Percentiles rank a stretch among this genome's conserved stretches.
Evolutionary conservation across 2,329 filamentous ascomycete species (phyloP).

Genomic region (Xylaria sp.): DNA sequence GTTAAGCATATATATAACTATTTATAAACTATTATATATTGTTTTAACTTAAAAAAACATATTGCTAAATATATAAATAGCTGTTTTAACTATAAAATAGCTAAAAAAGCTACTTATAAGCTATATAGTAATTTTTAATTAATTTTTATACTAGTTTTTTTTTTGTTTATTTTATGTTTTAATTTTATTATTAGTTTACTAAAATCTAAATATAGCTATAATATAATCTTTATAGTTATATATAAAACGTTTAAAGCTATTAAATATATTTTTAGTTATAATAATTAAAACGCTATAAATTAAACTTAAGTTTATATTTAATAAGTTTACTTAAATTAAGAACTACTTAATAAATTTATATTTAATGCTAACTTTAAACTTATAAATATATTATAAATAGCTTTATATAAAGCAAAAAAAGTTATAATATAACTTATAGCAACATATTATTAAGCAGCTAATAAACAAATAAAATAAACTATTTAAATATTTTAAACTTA

Average conservation of each 20-base stretch:
- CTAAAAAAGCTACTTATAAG: neutral
- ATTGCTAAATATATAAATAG: neutral
- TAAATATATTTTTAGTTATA: neutral
- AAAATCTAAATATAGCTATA: neutral
- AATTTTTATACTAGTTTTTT: neutral
- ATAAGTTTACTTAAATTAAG: constrained; percentile 4
- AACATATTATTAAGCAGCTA: neutral
- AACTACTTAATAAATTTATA: neutral
- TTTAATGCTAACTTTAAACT: constrained; percentile 7
- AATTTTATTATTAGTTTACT: constrained; percentile 2
- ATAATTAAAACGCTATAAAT: neutral
- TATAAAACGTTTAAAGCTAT: constrained; percentile 8
- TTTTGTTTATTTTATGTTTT: neutral
- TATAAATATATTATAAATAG: neutral
- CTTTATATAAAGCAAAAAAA: neutral
- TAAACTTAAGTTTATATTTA: neutral
- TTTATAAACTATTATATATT: constrained; percentile 2
- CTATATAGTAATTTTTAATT: neutral
- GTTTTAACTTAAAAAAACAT: neutral
- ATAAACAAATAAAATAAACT: too few relatives aligned
- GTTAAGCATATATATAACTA: neutral
- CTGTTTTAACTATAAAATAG: neutral
- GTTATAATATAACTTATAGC: neutral
- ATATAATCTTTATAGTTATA: neutral
- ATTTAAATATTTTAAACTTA: too few relatives aligned